Percentiles rank a stretch among this genome's conserved stretches.
Conservation (phyloP, 179 eudicot species). For the Patellifolia procumbens region DNA sequence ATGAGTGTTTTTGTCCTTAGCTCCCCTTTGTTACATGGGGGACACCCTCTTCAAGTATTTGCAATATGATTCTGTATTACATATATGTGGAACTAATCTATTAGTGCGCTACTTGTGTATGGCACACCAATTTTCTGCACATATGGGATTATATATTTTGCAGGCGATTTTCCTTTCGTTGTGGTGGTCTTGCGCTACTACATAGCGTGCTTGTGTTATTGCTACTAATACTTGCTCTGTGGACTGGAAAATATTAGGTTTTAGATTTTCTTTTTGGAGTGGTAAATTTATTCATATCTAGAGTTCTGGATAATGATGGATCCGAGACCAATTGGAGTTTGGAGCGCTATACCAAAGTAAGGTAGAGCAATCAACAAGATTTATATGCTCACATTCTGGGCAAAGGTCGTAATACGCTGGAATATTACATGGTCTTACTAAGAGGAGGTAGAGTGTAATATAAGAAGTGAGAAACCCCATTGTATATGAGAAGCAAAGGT, state of each 20-base stretch:
- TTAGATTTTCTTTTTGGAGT: neutral
- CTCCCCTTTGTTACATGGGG: no score
- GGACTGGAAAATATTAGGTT: neutral
- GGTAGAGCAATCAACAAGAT: no score
- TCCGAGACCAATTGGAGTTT: neutral
- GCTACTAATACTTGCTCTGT: neutral
- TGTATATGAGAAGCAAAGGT: no score
- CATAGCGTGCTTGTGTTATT: neutral
- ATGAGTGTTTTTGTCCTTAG: no score
- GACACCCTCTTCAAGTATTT: no score
- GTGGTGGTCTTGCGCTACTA: neutral
- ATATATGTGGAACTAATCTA: neutral
- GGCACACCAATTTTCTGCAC: neutral
- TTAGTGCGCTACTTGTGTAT: neutral
- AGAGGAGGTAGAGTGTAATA: no score
- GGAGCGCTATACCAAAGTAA: neutral
- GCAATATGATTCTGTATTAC: no score
- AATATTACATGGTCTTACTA: no score
- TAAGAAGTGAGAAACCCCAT: no score
- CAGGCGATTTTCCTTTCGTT: neutral
- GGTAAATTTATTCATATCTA: neutral
- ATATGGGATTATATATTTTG: neutral
- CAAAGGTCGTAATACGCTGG: no score
- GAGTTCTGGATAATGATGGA: neutral
- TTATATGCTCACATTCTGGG: no score